A percentile compares a stretch with the other conserved stretches of the same genome.
Evolutionary conservation across 441 rosid species (phyloP).

Genomic region (Populus hybrid): DNA sequence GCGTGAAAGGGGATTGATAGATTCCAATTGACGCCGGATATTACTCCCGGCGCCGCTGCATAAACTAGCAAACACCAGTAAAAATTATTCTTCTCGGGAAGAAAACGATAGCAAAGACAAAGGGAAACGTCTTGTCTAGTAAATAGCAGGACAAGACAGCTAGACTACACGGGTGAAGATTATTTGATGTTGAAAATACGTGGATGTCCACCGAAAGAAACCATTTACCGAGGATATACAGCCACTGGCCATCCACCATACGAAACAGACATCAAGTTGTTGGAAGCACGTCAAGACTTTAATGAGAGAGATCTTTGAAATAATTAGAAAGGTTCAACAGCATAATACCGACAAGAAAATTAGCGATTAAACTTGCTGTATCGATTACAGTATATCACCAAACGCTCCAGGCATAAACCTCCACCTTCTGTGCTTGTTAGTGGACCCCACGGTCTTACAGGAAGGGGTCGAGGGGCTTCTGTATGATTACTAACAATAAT

Average conservation of each 20-base stretch:
- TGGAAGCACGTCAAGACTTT: neutral
- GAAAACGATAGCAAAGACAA: neutral
- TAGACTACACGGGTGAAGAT: neutral
- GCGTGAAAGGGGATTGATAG: neutral
- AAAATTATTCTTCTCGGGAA: neutral
- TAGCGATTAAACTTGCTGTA: slow-evolving; percentile 1
- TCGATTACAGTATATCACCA: neutral
- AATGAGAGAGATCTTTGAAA: neutral
- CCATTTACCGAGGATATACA: neutral
- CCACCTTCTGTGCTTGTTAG: neutral
- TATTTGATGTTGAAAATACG: neutral
- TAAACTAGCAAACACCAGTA: neutral
- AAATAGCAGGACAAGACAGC: neutral
- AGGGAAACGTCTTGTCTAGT: neutral
- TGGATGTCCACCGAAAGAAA: neutral
- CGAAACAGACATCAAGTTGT: neutral
- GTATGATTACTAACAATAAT: too few species aligned
- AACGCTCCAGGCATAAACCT: neutral
- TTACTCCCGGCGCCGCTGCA: neutral
- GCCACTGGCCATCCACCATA: slow-evolving; percentile 5
- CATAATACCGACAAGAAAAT: neutral
- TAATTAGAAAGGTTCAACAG: neutral
- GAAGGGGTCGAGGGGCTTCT: neutral
- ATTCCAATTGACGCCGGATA: neutral
- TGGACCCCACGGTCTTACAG: slow-evolving; percentile 9